Conservation (phyloP, 2,329 filamentous ascomycete genomes). For the Phialocephala sp. region DNA sequence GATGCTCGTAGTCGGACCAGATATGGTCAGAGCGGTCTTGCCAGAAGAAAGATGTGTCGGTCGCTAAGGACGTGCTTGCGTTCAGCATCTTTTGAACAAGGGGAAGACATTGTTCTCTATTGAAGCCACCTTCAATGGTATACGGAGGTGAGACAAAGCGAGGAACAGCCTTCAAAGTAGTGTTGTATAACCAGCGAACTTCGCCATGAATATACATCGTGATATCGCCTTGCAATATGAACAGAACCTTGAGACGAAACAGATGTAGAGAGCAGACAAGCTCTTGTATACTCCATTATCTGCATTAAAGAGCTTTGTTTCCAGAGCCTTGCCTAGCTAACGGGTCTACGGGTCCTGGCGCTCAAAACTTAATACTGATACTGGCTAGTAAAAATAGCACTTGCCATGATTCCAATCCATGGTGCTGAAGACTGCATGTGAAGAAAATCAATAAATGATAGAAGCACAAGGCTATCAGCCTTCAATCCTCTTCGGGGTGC, state of each 20-base stretch:
- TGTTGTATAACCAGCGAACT: background rate
- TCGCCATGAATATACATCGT: background rate
- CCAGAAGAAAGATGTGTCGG: conserved; percentile 2
- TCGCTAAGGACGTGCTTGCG: background rate
- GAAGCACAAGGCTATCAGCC: background rate
- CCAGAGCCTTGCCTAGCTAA: background rate
- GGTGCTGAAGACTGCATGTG: background rate
- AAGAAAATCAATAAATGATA: background rate
- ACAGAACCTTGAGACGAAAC: background rate
- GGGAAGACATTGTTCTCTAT: background rate
- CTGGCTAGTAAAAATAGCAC: background rate
- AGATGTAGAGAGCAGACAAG: background rate
- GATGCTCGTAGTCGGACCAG: background rate
- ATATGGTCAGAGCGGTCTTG: background rate
- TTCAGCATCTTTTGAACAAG: background rate
- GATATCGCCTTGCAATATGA: background rate
- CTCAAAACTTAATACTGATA: background rate
- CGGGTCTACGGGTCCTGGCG: background rate
- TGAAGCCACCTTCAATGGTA: background rate
- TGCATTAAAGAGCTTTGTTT: background rate
- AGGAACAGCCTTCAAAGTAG: background rate
- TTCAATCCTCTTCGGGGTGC: background rate
- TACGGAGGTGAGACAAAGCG: background rate
- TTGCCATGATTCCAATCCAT: background rate
- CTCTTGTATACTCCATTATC: background rate